Conservation (phyloP, 768 basidiomycete genomes). For the Mycena chlorophos region DNA sequence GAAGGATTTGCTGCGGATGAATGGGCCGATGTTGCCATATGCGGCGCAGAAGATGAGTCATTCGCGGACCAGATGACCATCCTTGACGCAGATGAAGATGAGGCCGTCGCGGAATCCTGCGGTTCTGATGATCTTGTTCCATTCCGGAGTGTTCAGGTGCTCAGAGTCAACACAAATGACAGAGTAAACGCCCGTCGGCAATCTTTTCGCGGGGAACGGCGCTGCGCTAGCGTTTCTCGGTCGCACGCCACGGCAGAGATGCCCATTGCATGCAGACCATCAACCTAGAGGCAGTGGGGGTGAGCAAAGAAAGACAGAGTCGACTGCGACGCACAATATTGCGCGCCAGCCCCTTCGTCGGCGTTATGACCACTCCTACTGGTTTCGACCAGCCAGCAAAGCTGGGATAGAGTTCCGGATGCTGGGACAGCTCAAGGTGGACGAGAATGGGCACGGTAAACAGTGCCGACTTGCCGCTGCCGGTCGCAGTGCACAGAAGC, state of each 20-base stretch:
- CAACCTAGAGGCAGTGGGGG: not conserved
- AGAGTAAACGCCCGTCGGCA: not conserved
- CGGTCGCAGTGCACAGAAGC: slow-evolving; percentile 4
- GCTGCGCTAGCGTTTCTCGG: not conserved
- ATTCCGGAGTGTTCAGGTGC: slow-evolving; percentile 19
- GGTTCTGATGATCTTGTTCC: slow-evolving; percentile 14
- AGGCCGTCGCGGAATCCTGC: slow-evolving; percentile 13
- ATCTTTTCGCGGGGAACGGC: not conserved
- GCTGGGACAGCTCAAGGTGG: not conserved
- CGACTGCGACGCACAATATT: slow-evolving; percentile 5
- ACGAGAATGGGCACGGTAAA: slow-evolving; percentile 7
- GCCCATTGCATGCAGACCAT: not conserved
- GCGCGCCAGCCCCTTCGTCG: slow-evolving; percentile 2
- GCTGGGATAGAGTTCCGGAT: slow-evolving; percentile 1
- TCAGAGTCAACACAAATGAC: slow-evolving; percentile 25
- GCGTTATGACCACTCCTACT: not conserved
- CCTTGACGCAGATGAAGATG: slow-evolving; percentile 11
- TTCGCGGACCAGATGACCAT: slow-evolving; percentile 16
- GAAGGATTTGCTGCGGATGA: slow-evolving; percentile 5
- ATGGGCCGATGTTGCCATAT: slow-evolving; percentile 13
- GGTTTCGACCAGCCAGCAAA: not conserved
- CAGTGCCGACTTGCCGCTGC: slow-evolving; percentile 9
- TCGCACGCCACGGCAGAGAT: not conserved
- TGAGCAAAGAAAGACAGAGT: not conserved
- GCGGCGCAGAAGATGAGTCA: slow-evolving; percentile 21